Percentiles rank a stretch among this genome's conserved stretches.
Evolutionary conservation across 495 filamentous ascomycete genomes (phyloP).

Genomic region (Glonium stellatum): DNA sequence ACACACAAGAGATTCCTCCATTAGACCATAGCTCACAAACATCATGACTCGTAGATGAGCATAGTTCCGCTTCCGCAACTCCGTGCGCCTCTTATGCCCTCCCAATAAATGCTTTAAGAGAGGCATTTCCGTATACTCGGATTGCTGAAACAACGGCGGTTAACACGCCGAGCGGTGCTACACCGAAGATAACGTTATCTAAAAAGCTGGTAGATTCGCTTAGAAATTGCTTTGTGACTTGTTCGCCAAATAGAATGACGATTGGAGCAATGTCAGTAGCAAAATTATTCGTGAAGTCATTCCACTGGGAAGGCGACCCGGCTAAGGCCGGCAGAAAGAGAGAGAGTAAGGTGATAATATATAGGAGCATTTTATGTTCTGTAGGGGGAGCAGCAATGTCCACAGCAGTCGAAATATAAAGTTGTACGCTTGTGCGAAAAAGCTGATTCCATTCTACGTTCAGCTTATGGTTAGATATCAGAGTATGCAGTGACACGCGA

Average conservation of each 20-base stretch:
- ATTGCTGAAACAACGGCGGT: slow-evolving; percentile 14
- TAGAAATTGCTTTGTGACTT: slow-evolving; percentile 25
- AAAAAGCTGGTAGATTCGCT: slow-evolving; percentile 22
- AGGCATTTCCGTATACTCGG: slow-evolving; percentile 10
- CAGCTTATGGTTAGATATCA: too few relatives aligned
- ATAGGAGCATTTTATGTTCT: too few relatives aligned
- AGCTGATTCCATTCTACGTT: too few relatives aligned
- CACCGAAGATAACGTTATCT: slow-evolving; percentile 27
- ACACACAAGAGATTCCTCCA: slow-evolving; percentile 15
- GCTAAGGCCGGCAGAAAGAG: too few relatives aligned
- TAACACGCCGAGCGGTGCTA: slow-evolving; percentile 15
- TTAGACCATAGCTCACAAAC: slow-evolving; percentile 18
- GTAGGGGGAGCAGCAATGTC: too few relatives aligned
- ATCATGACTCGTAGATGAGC: slow-evolving; percentile 2
- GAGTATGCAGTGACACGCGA: too few relatives aligned
- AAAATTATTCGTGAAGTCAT: slow-evolving; percentile 24
- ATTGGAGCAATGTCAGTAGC: slow-evolving; percentile 28
- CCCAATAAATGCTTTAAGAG: slow-evolving; percentile 24
- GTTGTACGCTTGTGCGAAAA: too few relatives aligned
- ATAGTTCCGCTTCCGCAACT: slow-evolving; percentile 12
- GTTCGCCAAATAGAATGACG: slow-evolving; percentile 29
- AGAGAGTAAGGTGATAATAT: too few relatives aligned
- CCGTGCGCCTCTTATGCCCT: slow-evolving; percentile 1
- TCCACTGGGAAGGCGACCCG: too few relatives aligned
- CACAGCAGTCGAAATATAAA: too few relatives aligned